These are phyloP conservation scores for Ensete glaucum DNA, from an alignment of 176 grass and related monocot genomes.

Conservation along the genomic window DNA sequence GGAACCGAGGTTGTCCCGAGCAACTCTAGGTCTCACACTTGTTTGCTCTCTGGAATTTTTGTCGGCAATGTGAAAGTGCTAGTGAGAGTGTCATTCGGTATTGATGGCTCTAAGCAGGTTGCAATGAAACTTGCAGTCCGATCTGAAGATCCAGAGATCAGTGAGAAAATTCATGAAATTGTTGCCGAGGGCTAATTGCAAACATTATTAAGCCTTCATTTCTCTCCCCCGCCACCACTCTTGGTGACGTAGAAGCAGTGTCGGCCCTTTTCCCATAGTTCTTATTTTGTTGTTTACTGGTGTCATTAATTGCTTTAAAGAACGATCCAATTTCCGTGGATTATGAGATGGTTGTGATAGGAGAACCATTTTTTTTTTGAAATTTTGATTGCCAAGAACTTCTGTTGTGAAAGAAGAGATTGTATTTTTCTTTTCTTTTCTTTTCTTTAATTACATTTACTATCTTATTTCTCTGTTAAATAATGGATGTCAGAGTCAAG, in stretches of 20 bases:
- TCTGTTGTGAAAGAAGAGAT: neutral
- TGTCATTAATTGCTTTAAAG: too few relatives aligned
- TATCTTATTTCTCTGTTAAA: too few relatives aligned
- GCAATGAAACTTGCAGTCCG: conserved; percentile 95
- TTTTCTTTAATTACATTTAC: too few relatives aligned
- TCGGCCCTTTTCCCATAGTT: neutral
- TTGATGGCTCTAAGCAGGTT: conserved; percentile 85
- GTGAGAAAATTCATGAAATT: conserved; percentile 87
- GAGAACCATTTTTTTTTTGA: neutral
- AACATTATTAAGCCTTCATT: too few relatives aligned
- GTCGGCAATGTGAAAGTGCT: conserved; percentile 76
- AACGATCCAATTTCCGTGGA: too few relatives aligned
- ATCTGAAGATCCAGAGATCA: conserved; percentile 76
- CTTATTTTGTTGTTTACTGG: neutral
- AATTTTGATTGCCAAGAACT: neutral
- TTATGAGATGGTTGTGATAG: neutral
- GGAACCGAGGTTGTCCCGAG: conserved; percentile 78
- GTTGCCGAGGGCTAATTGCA: conserved; percentile 65
- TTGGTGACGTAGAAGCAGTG: neutral
- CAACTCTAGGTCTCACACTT: conserved; percentile 92
- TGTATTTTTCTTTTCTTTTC: too few relatives aligned
- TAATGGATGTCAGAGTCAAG: too few relatives aligned
- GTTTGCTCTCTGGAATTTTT: conserved; percentile 74
- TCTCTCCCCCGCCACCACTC: too few relatives aligned
- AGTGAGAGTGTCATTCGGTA: conserved; percentile 75